Base-by-base conservation (phyloP, 257 asterid species). In the Solanum rostratum region DNA sequence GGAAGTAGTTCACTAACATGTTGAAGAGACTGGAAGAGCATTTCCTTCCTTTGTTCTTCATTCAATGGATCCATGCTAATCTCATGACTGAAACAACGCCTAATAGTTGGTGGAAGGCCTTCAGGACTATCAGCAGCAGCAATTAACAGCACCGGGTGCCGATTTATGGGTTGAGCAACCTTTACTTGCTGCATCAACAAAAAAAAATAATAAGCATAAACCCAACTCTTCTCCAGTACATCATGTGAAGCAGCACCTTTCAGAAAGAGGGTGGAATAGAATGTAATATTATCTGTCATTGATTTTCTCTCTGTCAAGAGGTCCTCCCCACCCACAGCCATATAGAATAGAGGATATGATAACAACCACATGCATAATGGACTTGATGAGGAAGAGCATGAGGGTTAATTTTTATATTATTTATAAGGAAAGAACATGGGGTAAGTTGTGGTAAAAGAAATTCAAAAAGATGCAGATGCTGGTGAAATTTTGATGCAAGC, bases 1-100 rank as follows among this genome's bases (percentile, higher is more conserved):
- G 90, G 92, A 86, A 92, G 90, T 85, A 93, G 87, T 83, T 91
- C 90, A 37, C 95, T 88, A 74, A 89, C 89, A 88, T 80, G 89
- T 86, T 88, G 93, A 87, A 96, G 90, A 66, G 91, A 88, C 88
- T 92, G 90, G 71, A 92, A 91, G 89, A 97, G 88, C 95, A 95
- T 90, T 82, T 92, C 92, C 76, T 70, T 88, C 86, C 97, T 91
- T 88, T 97, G 98, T 80, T 95, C 98, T 91, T 94, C 98, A 30
- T 85, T 91, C 89, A 95, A 91, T 46, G 95, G 90, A 76, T 90
- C 95, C 91, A 97, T 90, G 80, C 90, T 92, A 69, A 97, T 87
- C 93, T 97, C 99, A 91, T 93, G 99, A 86, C 96, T 97, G 88
- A 95, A 97, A 86, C 98, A 95, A 20, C 98, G 97, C 83, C 99